A percentile compares a stretch with the other conserved stretches of the same genome.
Evolutionary conservation across 306 rosid species (phyloP).

Genomic region (Begonia fuchsioides): DNA sequence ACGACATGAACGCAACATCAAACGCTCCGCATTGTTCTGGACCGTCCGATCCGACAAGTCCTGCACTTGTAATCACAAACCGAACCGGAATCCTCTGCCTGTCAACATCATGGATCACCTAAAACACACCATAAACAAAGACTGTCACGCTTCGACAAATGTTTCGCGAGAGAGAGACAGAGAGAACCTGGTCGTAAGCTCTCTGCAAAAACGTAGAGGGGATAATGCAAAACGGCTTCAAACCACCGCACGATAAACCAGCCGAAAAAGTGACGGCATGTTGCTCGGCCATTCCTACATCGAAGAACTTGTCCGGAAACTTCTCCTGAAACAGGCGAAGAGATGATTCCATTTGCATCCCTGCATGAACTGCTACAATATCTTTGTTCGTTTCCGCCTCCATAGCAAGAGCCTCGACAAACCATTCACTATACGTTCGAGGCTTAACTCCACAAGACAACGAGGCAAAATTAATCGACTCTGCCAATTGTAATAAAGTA

Average conservation of each 20-base stretch:
- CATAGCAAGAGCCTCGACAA: slow-evolving; percentile 52
- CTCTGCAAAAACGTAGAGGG: slow-evolving; percentile 81
- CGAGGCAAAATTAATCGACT: slow-evolving; percentile 19
- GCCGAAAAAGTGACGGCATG: slow-evolving; percentile 95
- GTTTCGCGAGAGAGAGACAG: slow-evolving; percentile 4
- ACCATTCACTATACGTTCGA: slow-evolving; percentile 64
- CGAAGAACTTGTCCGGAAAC: slow-evolving; percentile 67
- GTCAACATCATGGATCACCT: slow-evolving; percentile 92
- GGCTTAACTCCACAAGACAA: slow-evolving; percentile 16
- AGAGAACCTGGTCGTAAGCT: slow-evolving; percentile 75
- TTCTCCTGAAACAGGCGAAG: slow-evolving; percentile 48
- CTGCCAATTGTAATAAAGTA: slow-evolving; percentile 20
- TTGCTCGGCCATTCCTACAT: slow-evolving; percentile 93
- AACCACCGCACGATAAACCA: slow-evolving; percentile 82
- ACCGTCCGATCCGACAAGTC: slow-evolving; percentile 89
- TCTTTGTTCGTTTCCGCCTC: slow-evolving; percentile 79
- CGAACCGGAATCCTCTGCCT: slow-evolving; percentile 79
- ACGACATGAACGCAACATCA: slow-evolving; percentile 78
- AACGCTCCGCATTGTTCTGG: slow-evolving; percentile 79
- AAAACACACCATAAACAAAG: not conserved
- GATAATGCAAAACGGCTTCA: slow-evolving; percentile 87
- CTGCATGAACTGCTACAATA: slow-evolving; percentile 79
- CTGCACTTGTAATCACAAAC: slow-evolving; percentile 76
- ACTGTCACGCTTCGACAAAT: not conserved
- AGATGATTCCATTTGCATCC: slow-evolving; percentile 57